phyloP scores from a whole-genome alignment of 2,329 filamentous ascomycete species.

The Colletotrichum truncatum region DNA sequence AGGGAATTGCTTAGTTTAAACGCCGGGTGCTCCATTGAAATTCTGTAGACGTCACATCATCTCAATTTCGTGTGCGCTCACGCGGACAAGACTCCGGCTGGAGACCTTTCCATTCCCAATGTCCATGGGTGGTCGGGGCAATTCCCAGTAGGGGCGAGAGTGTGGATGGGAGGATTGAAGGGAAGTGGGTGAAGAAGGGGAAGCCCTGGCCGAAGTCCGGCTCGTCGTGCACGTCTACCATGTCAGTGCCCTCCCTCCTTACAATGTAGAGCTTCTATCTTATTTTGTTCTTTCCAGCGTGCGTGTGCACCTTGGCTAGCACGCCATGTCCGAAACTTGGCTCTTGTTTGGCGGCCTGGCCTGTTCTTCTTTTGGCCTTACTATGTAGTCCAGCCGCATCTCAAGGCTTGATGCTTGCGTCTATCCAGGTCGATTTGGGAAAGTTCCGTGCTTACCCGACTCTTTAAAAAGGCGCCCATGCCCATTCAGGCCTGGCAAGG shows the following conservation, averaged over 20 bases:
- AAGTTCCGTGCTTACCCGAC: constrained; percentile 3
- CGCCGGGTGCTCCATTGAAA: background rate
- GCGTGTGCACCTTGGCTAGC: constrained; percentile 1
- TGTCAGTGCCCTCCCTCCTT: background rate
- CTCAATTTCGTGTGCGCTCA: constrained; percentile 7
- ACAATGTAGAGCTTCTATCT: background rate
- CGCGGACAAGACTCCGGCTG: background rate
- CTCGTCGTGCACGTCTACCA: background rate
- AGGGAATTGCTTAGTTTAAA: background rate
- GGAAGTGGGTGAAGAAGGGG: background rate
- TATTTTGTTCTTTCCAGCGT: background rate
- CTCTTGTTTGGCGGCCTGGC: constrained; percentile 5
- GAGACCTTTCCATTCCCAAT: background rate
- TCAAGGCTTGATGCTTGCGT: constrained; percentile 1
- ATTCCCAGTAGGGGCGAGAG: background rate
- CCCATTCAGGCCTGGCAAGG: background rate
- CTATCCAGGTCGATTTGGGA: background rate
- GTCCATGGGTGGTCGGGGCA: background rate
- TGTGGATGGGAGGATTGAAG: background rate
- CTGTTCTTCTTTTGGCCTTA: constrained; percentile 11
- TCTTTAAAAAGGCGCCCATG: background rate
- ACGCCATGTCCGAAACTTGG: constrained; percentile 19
- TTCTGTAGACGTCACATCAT: constrained; percentile 20
- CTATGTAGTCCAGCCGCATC: background rate
- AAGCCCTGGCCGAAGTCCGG: constrained; percentile 13